These are phyloP conservation scores for Scheffersomyces titani DNA, from an alignment of 1,139 yeast genomes.

Conservation along the genomic window DNA sequence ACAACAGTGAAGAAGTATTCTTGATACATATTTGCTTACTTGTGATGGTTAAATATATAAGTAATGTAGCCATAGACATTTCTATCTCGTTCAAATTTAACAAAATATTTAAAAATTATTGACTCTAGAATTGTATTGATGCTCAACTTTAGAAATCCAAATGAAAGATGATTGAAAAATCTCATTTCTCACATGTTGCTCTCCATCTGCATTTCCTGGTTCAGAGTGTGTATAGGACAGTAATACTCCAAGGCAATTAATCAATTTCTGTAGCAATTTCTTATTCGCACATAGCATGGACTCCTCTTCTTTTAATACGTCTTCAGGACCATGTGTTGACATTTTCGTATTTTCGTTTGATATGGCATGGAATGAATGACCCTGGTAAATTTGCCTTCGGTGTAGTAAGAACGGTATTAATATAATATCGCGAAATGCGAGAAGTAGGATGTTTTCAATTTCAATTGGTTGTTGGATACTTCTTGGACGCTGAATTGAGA, in stretches of 20 bases:
- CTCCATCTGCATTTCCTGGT: slow-evolving; percentile 15
- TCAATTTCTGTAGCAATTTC: slow-evolving; percentile 8
- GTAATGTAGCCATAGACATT: background rate
- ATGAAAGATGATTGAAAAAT: slow-evolving; percentile 14
- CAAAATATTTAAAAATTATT: no score
- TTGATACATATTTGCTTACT: no score
- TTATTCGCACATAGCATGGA: background rate
- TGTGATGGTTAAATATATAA: no score
- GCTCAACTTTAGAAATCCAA: slow-evolving; percentile 10
- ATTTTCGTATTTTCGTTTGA: background rate
- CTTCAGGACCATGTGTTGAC: background rate
- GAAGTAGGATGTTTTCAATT: slow-evolving; percentile 30
- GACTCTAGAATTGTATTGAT: background rate
- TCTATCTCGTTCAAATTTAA: background rate
- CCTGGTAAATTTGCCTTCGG: slow-evolving; percentile 9
- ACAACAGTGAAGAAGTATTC: no score
- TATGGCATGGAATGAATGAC: background rate
- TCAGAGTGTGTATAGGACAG: slow-evolving; percentile 13
- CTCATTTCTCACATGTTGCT: slow-evolving; percentile 12
- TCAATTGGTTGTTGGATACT: slow-evolving; percentile 17
- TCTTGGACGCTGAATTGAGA: slow-evolving; percentile 11
- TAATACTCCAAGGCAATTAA: slow-evolving; percentile 19
- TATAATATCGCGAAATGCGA: slow-evolving; percentile 34
- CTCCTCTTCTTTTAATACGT: background rate
- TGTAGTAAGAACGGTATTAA: slow-evolving; percentile 29